Base-by-base conservation (phyloP, 1,139 yeast species). In the Nakaseomyces delphensis region DNA sequence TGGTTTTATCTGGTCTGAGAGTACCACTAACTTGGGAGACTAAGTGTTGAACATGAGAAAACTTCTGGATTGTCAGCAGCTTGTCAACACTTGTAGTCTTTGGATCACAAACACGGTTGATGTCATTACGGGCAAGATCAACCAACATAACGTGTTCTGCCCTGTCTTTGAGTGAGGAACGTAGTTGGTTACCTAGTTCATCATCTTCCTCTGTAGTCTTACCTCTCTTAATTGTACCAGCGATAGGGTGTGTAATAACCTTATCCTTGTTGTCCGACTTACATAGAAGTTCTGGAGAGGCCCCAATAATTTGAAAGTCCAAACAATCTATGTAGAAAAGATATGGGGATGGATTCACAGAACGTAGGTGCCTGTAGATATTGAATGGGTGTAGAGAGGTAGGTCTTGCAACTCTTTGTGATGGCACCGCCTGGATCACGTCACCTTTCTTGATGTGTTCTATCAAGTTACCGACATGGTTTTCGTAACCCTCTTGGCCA, bases 111-210 rank as follows among this genome's bases (percentile, higher is more conserved):
- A 91, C 81, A 51, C 98, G 74, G 65, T 91, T 91, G 55, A 91
- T 79, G 60, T 91, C 98, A 59, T 91, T 91, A 60, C 98, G 76
- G 3, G 98, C 98, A 59, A 91, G 73, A 64, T 91, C 98, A 21
- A 91, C 98, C 66, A 91, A 76, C 98, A 91, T 91, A 45, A 91
- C 93, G 63, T 91, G 98, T 66, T 91, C 98, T 1, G 98, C 96
- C 42, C 96, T 76, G 63, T 91, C 98, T 62, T 91, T 91, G 49
- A 81, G 67, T 14, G 95, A 83, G n/a, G 78, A 66, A 54, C 85
- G 71, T 52, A 91, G 74, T 44, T 77, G 76, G 19, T 72, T 71
- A 3, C 97, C 96, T 45, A 87, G 73, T 47, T 67, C 68, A 57
- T 89, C 96, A 59, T 91, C 98, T 62, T 91, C 97, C 55, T 86